Evolutionary conservation across 148 eudicot genomes (phyloP).

Genomic region (Camellia lanceoleosa): DNA sequence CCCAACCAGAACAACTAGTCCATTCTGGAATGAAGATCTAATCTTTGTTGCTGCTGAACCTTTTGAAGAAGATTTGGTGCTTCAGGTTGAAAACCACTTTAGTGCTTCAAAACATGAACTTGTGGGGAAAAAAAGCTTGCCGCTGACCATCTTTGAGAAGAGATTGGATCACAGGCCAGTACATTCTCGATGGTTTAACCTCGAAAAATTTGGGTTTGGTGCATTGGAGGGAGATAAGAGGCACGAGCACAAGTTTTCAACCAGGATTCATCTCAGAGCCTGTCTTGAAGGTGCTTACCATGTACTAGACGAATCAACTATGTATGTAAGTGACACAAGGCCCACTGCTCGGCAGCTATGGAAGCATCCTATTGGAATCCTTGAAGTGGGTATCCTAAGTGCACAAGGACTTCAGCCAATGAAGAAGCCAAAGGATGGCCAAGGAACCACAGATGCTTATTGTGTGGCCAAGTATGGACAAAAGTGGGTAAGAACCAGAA

Average conservation of each 20-base stretch:
- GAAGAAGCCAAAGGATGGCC: slow-evolving; percentile 28
- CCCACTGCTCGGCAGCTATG: slow-evolving; percentile 38
- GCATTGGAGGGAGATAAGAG: slow-evolving; percentile 30
- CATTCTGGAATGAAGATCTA: slow-evolving; percentile 75
- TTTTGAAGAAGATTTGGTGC: slow-evolving; percentile 58
- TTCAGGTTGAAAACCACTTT: slow-evolving; percentile 53
- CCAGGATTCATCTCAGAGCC: slow-evolving; percentile 33
- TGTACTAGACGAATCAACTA: slow-evolving; percentile 39
- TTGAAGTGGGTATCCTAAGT: slow-evolving; percentile 35
- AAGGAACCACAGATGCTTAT: slow-evolving; percentile 33
- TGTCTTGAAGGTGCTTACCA: slow-evolving; percentile 43
- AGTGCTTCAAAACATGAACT: slow-evolving; percentile 49
- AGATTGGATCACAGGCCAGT: slow-evolving; percentile 57
- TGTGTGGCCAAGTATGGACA: slow-evolving; percentile 33
- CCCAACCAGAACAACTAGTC: slow-evolving; percentile 49
- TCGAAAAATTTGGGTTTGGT: slow-evolving; percentile 37
- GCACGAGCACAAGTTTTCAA: slow-evolving; percentile 33
- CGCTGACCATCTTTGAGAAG: slow-evolving; percentile 43
- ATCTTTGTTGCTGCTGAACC: slow-evolving; percentile 79
- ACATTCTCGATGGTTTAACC: slow-evolving; percentile 47
- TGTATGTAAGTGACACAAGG: slow-evolving; percentile 33
- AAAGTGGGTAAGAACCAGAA: slow-evolving; percentile 37
- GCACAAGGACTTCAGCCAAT: slow-evolving; percentile 34
- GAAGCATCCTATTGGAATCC: slow-evolving; percentile 34
- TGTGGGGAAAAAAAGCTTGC: slow-evolving; percentile 40